Base-by-base conservation (phyloP, 169 alveolate genomes). In the Cryptosporidium ryanae region DNA sequence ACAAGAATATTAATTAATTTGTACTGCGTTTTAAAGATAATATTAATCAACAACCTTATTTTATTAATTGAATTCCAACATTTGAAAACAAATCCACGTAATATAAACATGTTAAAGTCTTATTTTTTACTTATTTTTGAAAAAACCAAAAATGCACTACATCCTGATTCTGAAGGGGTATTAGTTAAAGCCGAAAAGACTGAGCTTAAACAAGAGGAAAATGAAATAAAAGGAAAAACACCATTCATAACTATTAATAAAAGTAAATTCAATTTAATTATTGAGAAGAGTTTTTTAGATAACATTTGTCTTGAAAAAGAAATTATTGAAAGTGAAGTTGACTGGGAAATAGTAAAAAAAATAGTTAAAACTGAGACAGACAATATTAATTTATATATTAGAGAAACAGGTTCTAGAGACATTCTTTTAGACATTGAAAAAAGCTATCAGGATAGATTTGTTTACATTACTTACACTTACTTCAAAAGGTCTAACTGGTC, bases 271-370 rank as follows among this genome's bases (percentile, higher is more conserved):
- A 68, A 68, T 55, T 2, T 68, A 27, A 25, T 68, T 27, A n/a
- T 68, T 25, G 83, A 68, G 52, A 68, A 68, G 23, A 68, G 66
- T 34, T 68, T 68, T 54, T 27, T 68, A 21, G 67, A 68, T 8
- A 52, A 52, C 13, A 52, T 52, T 52, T 7, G 12, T n/a, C 13
- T n/a, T 52, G 27, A 21, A 52, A 21, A 52, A 4, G 21, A 52
- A 12, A 5, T n/a, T 17, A 52, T 52, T 52, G 63, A 21, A 52
- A 52, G 8, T 5, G 27, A 12, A n/a, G 27, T 7, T 12, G 27
- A 52, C 8, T 38, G 27, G 63, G 27, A 52, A n/a, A 52, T 52
- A 52, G 63, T n/a, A 0, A 12, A n/a, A 52, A 52, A 52, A 52
- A 52, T 0, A n/a, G 27, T n/a, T 52, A 52, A 52, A n/a, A n/a